These are phyloP conservation scores for Mercurialis annua DNA, from an alignment of 345 rosid genomes.

Conservation along the genomic window DNA sequence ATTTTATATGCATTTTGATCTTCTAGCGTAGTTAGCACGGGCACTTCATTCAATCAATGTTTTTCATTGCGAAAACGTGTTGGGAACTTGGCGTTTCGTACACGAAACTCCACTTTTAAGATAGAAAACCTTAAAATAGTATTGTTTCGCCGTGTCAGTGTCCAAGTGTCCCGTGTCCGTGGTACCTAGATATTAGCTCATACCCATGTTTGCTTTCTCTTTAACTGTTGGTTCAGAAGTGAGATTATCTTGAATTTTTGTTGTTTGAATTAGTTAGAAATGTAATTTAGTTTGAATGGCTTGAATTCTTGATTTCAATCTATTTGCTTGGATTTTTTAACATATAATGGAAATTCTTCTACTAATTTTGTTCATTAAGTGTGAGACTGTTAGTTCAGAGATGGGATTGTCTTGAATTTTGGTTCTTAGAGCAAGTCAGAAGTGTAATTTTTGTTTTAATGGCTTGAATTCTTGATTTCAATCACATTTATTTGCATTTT, in stretches of 20 bases:
- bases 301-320: not conserved
- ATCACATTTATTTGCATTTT: not conserved
- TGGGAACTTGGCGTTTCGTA: too few relatives aligned
- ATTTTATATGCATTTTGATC: not conserved
- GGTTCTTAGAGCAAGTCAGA: not conserved
- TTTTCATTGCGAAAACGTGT: too few relatives aligned
- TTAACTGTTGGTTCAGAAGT: not conserved
- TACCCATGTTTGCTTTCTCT: not conserved
- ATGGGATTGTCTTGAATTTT: too few relatives aligned
- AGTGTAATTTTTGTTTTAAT: not conserved
- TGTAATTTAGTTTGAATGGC: not conserved
- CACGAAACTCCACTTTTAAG: too few relatives aligned
- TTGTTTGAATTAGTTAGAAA: not conserved
- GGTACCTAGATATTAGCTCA: too few relatives aligned
- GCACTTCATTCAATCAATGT: too few relatives aligned
- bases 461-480: not conserved
- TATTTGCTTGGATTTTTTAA: not conserved
- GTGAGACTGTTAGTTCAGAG: too few relatives aligned
- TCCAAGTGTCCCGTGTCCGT: too few relatives aligned
- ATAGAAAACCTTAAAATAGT: too few relatives aligned
- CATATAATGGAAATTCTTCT: not conserved
- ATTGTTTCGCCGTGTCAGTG: too few relatives aligned
- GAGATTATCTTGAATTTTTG: not conserved
- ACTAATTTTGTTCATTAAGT: too few relatives aligned
- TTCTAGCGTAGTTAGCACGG: not conserved